Percentiles rank a stretch among this genome's conserved stretches.
Evolutionary conservation across 2,329 filamentous ascomycete genomes (phyloP).

Genomic region (Colletotrichum australisinense): DNA sequence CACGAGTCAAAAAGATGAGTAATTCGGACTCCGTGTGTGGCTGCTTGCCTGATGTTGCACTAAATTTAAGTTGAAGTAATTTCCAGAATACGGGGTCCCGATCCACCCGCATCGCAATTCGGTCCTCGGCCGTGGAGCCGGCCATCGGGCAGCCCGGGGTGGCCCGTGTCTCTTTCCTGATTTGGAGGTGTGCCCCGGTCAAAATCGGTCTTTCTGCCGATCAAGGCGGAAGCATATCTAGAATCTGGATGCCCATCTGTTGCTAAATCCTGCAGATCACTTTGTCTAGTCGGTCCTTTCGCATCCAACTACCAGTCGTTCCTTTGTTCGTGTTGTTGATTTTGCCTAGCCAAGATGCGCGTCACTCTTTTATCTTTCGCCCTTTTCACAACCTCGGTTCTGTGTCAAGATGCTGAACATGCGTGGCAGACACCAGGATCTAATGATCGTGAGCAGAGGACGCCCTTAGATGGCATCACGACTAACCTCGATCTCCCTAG

Average conservation of each 20-base stretch:
- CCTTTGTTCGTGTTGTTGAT: not conserved
- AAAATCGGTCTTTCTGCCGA: conserved; percentile 16
- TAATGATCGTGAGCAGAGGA: not conserved
- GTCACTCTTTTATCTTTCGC: not conserved
- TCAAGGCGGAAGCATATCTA: conserved; percentile 25
- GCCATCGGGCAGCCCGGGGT: conserved; percentile 7
- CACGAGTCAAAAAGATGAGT: conserved; percentile 14
- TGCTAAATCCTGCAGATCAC: not conserved
- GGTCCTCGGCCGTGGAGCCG: conserved; percentile 8
- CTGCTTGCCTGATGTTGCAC: not conserved
- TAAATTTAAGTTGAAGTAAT: conserved; percentile 21
- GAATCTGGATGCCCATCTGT: not conserved
- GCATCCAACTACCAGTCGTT: conserved; percentile 2
- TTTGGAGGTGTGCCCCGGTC: not conserved
- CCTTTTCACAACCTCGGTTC: not conserved
- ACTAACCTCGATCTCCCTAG: not conserved
- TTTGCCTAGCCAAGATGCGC: not conserved
- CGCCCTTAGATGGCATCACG: not conserved
- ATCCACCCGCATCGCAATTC: conserved; percentile 1
- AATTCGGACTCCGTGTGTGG: conserved; percentile 15
- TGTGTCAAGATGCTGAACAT: conserved; percentile 11
- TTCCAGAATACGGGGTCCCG: conserved; percentile 24
- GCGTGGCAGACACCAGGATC: conserved; percentile 10
- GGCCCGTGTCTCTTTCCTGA: not conserved
- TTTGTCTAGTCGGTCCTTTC: no score